These are phyloP conservation scores for Gossypium aridum DNA, from an alignment of 441 rosid genomes.

Conservation along the genomic window DNA sequence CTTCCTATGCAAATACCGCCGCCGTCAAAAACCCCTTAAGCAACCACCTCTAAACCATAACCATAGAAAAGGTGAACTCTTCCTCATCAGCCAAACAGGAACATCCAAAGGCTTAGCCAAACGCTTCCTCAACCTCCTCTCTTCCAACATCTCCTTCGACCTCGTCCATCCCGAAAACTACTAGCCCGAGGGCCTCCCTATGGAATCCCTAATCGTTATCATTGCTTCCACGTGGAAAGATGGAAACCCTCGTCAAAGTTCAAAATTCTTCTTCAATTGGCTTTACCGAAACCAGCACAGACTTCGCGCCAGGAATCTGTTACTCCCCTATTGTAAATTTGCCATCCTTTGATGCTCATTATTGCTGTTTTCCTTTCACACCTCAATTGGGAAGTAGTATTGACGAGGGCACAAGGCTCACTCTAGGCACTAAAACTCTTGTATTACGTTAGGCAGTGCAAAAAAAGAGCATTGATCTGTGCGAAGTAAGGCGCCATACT, in stretches of 20 bases:
- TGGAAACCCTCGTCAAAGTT: slow-evolving; percentile 62
- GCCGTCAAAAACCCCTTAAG: slow-evolving; percentile 44
- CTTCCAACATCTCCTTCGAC: slow-evolving; percentile 42
- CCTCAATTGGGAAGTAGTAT: slow-evolving; percentile 32
- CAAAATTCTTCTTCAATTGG: slow-evolving; percentile 63
- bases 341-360: slow-evolving; percentile 53
- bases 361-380: neutral
- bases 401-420: neutral
- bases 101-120: slow-evolving; percentile 65
- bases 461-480: neutral
- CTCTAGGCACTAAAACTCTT: neutral
- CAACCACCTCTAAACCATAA: slow-evolving; percentile 28
- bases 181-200: slow-evolving; percentile 84
- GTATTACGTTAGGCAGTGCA: neutral
- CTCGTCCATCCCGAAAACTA: slow-evolving; percentile 65
- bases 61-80: slow-evolving; percentile 45
- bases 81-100: slow-evolving; percentile 78
- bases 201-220: slow-evolving; percentile 48
- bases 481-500: neutral
- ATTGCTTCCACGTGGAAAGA: slow-evolving; percentile 85
- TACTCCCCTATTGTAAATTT: slow-evolving; percentile 57
- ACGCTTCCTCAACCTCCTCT: slow-evolving; percentile 40
- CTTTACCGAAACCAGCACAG: slow-evolving; percentile 71
- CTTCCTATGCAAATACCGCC: slow-evolving; percentile 73
- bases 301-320: slow-evolving; percentile 72